A percentile compares a stretch with the other conserved stretches of the same genome.
phyloP scores from a whole-genome alignment of 371 early-diverging fungal species.

The Mucor circinelloides region DNA sequence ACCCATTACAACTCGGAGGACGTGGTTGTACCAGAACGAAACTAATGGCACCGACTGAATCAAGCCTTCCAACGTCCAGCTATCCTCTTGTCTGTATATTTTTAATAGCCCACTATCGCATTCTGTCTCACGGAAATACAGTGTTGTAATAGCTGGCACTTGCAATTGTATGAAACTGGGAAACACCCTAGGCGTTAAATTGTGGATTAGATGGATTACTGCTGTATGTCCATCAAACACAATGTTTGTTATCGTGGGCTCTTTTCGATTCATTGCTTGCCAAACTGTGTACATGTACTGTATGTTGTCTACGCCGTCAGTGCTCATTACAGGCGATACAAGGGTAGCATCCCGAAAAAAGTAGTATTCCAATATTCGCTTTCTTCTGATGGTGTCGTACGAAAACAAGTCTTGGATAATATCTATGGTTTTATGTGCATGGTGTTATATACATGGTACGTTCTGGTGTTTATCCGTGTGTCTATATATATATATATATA shows the following conservation, averaged over 20 bases:
- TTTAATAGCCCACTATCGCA: slow-evolving; percentile 45
- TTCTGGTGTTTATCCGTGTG: neutral
- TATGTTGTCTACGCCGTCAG: slow-evolving; percentile 55
- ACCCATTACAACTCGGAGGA: slow-evolving; percentile 58
- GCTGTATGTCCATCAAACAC: slow-evolving; percentile 61
- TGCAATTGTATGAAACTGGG: slow-evolving; percentile 44
- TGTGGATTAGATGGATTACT: slow-evolving; percentile 52
- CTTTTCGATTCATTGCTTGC: slow-evolving; percentile 58
- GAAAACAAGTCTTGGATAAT: slow-evolving; percentile 45
- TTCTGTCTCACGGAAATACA: slow-evolving; percentile 53
- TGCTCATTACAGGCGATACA: slow-evolving; percentile 53
- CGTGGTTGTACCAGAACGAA: slow-evolving; percentile 66
- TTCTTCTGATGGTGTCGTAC: slow-evolving; percentile 34
- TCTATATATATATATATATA: neutral
- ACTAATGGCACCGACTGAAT: slow-evolving; percentile 64
- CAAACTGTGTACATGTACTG: slow-evolving; percentile 60
- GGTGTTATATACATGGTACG: neutral
- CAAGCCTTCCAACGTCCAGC: slow-evolving; percentile 63
- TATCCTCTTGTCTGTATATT: slow-evolving; percentile 60
- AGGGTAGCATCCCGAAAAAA: slow-evolving; percentile 37
- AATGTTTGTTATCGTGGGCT: slow-evolving; percentile 55
- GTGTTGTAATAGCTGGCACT: slow-evolving; percentile 58
- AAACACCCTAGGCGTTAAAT: slow-evolving; percentile 55
- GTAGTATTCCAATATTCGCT: slow-evolving; percentile 40
- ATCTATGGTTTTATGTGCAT: slow-evolving; percentile 15